These are phyloP conservation scores for Rhodotorula sp. DNA, from an alignment of 1,284 basidiomycete species.

Conservation along the genomic window DNA sequence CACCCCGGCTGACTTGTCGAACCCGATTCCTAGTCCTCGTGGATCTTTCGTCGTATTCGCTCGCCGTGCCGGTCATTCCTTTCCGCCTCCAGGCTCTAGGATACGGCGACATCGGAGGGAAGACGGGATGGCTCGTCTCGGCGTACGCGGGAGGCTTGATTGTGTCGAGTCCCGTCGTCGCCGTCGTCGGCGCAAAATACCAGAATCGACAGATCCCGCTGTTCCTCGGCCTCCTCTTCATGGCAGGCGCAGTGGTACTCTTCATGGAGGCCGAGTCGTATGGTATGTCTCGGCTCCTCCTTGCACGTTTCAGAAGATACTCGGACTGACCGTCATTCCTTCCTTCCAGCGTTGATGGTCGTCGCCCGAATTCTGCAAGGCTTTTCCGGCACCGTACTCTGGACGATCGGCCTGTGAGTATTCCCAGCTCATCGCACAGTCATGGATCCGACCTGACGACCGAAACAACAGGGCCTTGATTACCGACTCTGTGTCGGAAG, in stretches of 20 bases:
- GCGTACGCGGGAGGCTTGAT: slow-evolving; percentile 41
- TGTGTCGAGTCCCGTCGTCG: slow-evolving; percentile 23
- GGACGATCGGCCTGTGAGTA: slow-evolving; percentile 36
- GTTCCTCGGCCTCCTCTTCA: slow-evolving; percentile 38
- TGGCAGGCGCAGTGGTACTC: slow-evolving; percentile 39
- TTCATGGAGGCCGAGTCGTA: slow-evolving; percentile 42
- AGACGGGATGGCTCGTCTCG: slow-evolving; percentile 44
- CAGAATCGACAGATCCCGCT: slow-evolving; percentile 38
- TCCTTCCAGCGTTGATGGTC: slow-evolving; percentile 25
- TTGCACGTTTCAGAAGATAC: too few relatives aligned
- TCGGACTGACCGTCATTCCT: too few relatives aligned
- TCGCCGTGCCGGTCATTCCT: slow-evolving; percentile 39
- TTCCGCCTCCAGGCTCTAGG: slow-evolving; percentile 42
- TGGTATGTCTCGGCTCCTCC: not conserved
- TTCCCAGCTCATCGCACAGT: too few relatives aligned
- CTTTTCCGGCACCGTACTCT: slow-evolving; percentile 41
- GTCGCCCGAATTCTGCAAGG: slow-evolving; percentile 43
- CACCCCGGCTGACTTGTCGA: not conserved
- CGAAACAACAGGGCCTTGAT: slow-evolving; percentile 21
- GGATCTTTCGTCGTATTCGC: slow-evolving; percentile 21
- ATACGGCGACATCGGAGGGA: slow-evolving; percentile 32
- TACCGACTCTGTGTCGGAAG: slow-evolving; percentile 32
- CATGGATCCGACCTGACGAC: too few relatives aligned
- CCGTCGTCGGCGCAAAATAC: slow-evolving; percentile 15
- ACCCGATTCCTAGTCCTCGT: slow-evolving; percentile 18